phyloP scores from a whole-genome alignment of 2,329 filamentous ascomycete species.

The Pseudopithomyces maydicus region DNA sequence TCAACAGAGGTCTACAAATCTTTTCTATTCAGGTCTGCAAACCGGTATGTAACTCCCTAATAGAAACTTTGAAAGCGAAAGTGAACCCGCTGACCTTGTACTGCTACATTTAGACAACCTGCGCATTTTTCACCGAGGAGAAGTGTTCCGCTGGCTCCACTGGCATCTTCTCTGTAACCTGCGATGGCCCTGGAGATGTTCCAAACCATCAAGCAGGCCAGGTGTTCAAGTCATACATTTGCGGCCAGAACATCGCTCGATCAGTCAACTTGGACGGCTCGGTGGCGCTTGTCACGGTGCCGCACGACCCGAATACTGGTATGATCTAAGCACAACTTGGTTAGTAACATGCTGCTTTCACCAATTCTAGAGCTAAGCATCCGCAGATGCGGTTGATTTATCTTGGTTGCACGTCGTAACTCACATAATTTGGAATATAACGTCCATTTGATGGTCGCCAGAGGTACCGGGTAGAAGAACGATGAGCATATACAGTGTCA shows the following conservation, averaged over 20 bases:
- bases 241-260: background rate
- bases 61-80: too few species aligned
- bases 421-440: too few species aligned
- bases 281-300: background rate
- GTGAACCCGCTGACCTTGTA: too few species aligned
- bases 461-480: too few species aligned
- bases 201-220: background rate
- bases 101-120: background rate
- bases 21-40: conserved; percentile 18
- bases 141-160: background rate
- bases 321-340: background rate
- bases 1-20: conserved; percentile 4
- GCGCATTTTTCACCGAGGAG: conserved; percentile 15
- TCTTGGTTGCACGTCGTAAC: too few species aligned
- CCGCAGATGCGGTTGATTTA: too few species aligned
- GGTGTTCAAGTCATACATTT: conserved; percentile 4
- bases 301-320: background rate
- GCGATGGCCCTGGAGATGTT: conserved; percentile 1
- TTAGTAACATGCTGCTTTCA: too few species aligned
- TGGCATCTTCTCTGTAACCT: background rate
- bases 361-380: too few species aligned
- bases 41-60: background rate
- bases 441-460: too few species aligned
- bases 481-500: too few species aligned
- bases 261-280: background rate